Evolutionary conservation across 2,329 filamentous ascomycete genomes (phyloP), one percentile per base, ranked within the genome.

Genomic region (Emergomyces africanus): DNA sequence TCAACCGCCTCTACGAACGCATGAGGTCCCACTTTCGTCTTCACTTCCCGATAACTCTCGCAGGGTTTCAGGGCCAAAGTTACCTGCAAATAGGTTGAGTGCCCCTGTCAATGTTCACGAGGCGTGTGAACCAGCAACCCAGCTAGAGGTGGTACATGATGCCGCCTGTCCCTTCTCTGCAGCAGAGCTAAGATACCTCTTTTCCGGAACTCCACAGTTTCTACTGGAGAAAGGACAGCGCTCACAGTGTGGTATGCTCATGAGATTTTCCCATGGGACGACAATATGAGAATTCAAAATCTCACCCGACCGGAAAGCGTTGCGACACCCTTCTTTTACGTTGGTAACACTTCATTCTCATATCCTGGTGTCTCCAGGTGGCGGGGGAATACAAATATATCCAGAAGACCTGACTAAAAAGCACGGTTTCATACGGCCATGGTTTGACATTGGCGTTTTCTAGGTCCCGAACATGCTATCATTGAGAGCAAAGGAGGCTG

Each of bases 391-490:
- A 23, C 66, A 61, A 39, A 54, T 44, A 58, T 48, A 49, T 30
- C 49, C 44, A 10, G 51, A 59, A 25, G 41, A 37, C 23, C 28
- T 46, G 15, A 57, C 30, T 54, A 56, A 53, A 54, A 57, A 65
- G 2, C 61, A 62, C 28, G 66, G 66, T 2, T 61, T 63, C 14
- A 75, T 69, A 61, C 65, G 72, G 57, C 71, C 74, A 3, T 71
- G 72, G 1, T 77, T 77, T 58, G 75, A 77, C 48, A 63, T 76
- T 2, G 74, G 74, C 1, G 69, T 76, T 14, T 77, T 75, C 55
- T 77, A 80, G 63, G 69, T 77, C 1, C 77, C 77, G 0, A 79
- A 77, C 59, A 79, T 79, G 77, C 68, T 78, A 3, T 72, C 70
- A 20, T 69, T 71, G 15, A 74, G 75, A 23, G 77, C 76, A 6